Base-by-base conservation (phyloP, 768 basidiomycete species). In the Stropharia rugosoannulata region DNA sequence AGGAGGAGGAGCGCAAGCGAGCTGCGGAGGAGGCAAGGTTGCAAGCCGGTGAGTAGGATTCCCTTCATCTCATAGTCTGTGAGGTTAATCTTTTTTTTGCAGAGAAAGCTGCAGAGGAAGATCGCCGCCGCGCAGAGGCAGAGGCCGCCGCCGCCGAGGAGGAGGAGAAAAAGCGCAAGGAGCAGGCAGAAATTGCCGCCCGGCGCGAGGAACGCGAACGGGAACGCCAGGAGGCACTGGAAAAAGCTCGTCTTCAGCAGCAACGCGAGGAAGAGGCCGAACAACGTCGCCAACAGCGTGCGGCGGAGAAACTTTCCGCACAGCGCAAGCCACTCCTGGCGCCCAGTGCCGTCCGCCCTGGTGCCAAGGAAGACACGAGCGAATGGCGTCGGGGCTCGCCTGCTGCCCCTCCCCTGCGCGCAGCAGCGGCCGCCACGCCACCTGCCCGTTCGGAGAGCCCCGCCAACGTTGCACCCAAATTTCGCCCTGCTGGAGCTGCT, bases 231-330 rank as follows among this genome's bases (percentile, higher is more conserved):
- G 82, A 79, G 13, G 77, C 75, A 0, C 15, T 70, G 12, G 85
- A 89, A 53, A 70, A 79, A 25, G 84, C 83, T 1, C 82, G 80
- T n/a, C 72, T 78, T 48, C 87, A 83, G 59, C 72, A 70, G 11
- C 80, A 85, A 61, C 80, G 86, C 38, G 90, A 89, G 62, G 84
- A 86, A n/a, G 88, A 90, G 57, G 88, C 89, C 1, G 81, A 81
- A 70, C 74, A 74, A 50, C 74, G 79, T 55, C 37, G 73, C 19
- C 64, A 73, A 15, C 81, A 81, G 40, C 81, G 83, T 49, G 71
- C 74, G 4, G 63, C 72, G 18, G 75, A 79, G 56, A 75, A 70
- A 51, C 59, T 59, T 15, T 61, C 68, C 16, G 63, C 68, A 16
- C 55, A 63, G 4, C 69, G 72, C 15, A 66, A 66, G 49, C 63